phyloP scores from a whole-genome alignment of 176 grass and related monocot genomes.

The Thalia dealbata region DNA sequence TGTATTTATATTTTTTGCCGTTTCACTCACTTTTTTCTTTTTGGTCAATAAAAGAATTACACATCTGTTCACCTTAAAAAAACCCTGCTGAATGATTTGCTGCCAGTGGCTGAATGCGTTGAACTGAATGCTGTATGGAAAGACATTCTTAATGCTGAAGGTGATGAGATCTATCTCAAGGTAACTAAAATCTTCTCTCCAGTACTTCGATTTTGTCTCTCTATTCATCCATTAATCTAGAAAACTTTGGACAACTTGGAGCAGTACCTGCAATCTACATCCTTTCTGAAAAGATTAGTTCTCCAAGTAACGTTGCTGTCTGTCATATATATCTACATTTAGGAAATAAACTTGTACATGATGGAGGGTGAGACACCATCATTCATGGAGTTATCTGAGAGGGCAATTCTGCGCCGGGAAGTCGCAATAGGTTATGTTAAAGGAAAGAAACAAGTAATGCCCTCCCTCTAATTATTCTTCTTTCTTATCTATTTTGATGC shows the following conservation, averaged over 20 bases:
- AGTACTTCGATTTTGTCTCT: background rate
- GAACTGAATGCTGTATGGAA: slow-evolving; percentile 95
- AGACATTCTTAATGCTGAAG: slow-evolving; percentile 86
- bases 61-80: slow-evolving; percentile 12
- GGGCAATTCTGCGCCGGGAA: slow-evolving; percentile 81
- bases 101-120: slow-evolving; percentile 68
- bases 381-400: slow-evolving; percentile 81
- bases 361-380: slow-evolving; percentile 74
- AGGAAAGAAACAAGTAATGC: slow-evolving; percentile 68
- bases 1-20: too few relatives aligned
- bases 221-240: background rate
- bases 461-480: slow-evolving; percentile 17
- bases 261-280: background rate
- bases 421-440: slow-evolving; percentile 87
- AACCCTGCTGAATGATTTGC: slow-evolving; percentile 5
- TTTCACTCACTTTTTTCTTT: slow-evolving; percentile 10
- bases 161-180: slow-evolving; percentile 98
- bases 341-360: slow-evolving; percentile 86
- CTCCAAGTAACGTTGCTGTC: background rate
- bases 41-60: too few relatives aligned
- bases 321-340: background rate
- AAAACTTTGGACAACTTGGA: background rate
- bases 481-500: background rate
- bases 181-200: slow-evolving; percentile 25
- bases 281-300: background rate